Percentiles rank a stretch among this genome's conserved stretches.
Evolutionary conservation across 257 asterid species (phyloP).

Genomic region (Penstemon barbatus): DNA sequence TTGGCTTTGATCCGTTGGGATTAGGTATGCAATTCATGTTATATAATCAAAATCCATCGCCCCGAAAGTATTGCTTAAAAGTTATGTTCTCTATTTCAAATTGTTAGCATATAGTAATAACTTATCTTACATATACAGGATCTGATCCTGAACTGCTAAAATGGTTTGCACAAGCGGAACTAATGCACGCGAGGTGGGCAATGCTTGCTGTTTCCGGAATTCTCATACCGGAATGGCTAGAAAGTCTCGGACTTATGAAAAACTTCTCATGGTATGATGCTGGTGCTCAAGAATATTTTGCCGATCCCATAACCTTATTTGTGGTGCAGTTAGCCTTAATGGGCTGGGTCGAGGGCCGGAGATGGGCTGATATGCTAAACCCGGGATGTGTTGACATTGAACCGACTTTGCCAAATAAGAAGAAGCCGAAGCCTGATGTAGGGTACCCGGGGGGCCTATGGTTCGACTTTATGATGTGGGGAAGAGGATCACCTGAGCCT

Average conservation of each 20-base stretch:
- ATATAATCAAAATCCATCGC: not conserved
- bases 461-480: constrained; percentile 86
- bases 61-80: not conserved
- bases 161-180: constrained; percentile 93
- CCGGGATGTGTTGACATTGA: constrained; percentile 83
- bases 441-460: constrained; percentile 92
- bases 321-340: constrained; percentile 60
- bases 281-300: constrained; percentile 67
- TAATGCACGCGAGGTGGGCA: constrained; percentile 82
- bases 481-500: constrained; percentile 88
- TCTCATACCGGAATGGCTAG: constrained; percentile 80
- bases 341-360: constrained; percentile 93
- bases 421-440: constrained; percentile 67
- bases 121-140: constrained; percentile 34
- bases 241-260: constrained; percentile 66
- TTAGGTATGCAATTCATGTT: constrained; percentile 46
- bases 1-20: constrained; percentile 88
- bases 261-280: constrained; percentile 83
- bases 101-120: not conserved
- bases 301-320: constrained; percentile 67
- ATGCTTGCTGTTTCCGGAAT: constrained; percentile 86
- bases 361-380: constrained; percentile 83
- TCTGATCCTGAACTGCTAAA: constrained; percentile 76
- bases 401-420: constrained; percentile 55
- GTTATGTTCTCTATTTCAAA: not conserved